A percentile compares a stretch with the other conserved stretches of the same genome.
These are phyloP conservation scores for Fragosphaeria purpurea DNA, from an alignment of 2,329 filamentous ascomycete genomes.

Conservation along the genomic window DNA sequence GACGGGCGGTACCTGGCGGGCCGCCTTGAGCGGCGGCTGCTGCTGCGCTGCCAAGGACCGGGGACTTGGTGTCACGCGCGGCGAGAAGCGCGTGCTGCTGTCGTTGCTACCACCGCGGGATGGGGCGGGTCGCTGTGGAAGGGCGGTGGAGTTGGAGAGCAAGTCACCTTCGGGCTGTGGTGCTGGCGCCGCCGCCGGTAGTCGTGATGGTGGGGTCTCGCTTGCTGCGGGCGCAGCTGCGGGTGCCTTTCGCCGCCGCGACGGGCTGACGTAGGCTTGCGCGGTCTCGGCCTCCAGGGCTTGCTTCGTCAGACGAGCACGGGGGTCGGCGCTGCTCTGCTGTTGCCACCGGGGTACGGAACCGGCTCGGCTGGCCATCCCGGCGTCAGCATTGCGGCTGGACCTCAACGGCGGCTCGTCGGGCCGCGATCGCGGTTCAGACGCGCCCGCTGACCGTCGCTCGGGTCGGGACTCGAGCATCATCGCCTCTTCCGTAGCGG, in stretches of 20 bases:
- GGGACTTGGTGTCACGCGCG: constrained; percentile 27
- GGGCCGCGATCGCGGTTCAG: constrained; percentile 1
- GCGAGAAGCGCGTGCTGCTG: constrained; percentile 20
- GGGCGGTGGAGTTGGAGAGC: constrained; percentile 43
- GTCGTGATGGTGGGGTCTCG: constrained; percentile 32
- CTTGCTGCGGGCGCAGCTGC: neutral
- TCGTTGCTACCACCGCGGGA: neutral
- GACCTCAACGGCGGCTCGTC: constrained; percentile 21
- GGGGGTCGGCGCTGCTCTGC: constrained; percentile 40
- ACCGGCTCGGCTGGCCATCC: constrained; percentile 27
- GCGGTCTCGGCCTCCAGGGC: constrained; percentile 69
- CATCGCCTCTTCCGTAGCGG: constrained; percentile 60
- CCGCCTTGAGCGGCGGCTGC: constrained; percentile 29
- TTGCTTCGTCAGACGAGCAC: constrained; percentile 58
- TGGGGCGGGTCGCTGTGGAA: constrained; percentile 17
- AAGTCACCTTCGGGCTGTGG: constrained; percentile 46
- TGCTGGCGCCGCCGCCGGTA: constrained; percentile 18
- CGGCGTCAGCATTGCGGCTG: constrained; percentile 33
- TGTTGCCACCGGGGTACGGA: constrained; percentile 54
- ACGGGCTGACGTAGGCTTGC: constrained; percentile 80
- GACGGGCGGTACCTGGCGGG: constrained; percentile 55
- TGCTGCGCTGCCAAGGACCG: constrained; percentile 23
- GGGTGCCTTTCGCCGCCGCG: constrained; percentile 59
- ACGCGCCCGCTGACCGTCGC: constrained; percentile 43
- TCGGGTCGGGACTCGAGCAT: constrained; percentile 54